Percentiles rank a stretch among this genome's conserved stretches.
Evolutionary conservation across 345 rosid genomes (phyloP).

Genomic region (Gossypium mustelinum): DNA sequence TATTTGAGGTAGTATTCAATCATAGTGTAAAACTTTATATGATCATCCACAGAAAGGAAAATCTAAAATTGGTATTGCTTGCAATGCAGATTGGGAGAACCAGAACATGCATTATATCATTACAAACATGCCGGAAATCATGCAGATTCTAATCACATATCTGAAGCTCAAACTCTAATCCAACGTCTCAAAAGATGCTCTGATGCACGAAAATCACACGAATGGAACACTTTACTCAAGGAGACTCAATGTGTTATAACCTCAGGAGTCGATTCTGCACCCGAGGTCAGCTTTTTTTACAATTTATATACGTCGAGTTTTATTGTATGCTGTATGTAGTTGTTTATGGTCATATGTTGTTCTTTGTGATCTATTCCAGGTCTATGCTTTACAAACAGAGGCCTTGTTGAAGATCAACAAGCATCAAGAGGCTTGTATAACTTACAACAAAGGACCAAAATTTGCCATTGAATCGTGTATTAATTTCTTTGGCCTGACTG

Average conservation of each 20-base stretch:
- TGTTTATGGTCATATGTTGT: background rate
- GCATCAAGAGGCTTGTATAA: conserved; percentile 52
- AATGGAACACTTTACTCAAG: conserved; percentile 47
- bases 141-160: conserved; percentile 32
- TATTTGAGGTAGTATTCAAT: conserved; percentile 40
- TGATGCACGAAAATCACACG: conserved; percentile 37
- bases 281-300: conserved; percentile 37
- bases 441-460: conserved; percentile 40
- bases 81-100: conserved; percentile 59
- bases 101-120: conserved; percentile 55
- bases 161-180: conserved; percentile 41
- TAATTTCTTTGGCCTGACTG: conserved; percentile 44
- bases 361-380: conserved; percentile 26
- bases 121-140: conserved; percentile 39
- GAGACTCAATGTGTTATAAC: conserved; percentile 40
- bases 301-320: background rate
- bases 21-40: background rate
- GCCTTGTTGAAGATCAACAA: conserved; percentile 52
- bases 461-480: conserved; percentile 36
- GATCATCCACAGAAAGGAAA: background rate
- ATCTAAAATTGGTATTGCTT: background rate
- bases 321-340: background rate
- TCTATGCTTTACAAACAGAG: conserved; percentile 56
- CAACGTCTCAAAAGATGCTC: conserved; percentile 39
- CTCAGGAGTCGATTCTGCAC: conserved; percentile 61